Evolutionary conservation across 2,329 filamentous ascomycete species (phyloP).

Genomic region (Fusarium marasasianum): DNA sequence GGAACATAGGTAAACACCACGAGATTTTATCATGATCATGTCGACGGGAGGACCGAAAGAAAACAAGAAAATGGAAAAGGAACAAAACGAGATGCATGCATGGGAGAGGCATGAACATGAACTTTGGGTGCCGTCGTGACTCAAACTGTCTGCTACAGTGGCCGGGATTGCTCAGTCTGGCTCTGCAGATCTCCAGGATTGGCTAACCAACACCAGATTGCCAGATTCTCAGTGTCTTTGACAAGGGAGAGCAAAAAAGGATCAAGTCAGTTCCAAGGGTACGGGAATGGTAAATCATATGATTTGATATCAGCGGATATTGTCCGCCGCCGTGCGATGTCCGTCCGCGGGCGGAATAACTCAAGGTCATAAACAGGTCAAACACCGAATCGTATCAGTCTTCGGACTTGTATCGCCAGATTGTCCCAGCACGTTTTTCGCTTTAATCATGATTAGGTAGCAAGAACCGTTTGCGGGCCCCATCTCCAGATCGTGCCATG

Average conservation of each 20-base stretch:
- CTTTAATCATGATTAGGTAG: constrained; percentile 10
- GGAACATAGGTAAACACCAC: constrained; percentile 23
- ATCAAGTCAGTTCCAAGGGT: constrained; percentile 15
- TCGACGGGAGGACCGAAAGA: constrained; percentile 3
- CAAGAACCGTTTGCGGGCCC: constrained; percentile 21
- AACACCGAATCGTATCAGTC: constrained; percentile 16
- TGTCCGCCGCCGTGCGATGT: constrained; percentile 10
- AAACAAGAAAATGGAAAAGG: constrained; percentile 4
- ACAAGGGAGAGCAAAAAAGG: constrained; percentile 12
- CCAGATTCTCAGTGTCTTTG: constrained; percentile 17
- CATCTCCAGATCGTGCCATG: constrained; percentile 28
- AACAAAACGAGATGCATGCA: constrained; percentile 12
- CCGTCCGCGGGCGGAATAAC: not conserved
- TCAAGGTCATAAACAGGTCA: not conserved
- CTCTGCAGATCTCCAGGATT: constrained; percentile 33
- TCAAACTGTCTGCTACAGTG: constrained; percentile 3
- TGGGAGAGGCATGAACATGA: not conserved
- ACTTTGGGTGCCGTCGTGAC: constrained; percentile 3
- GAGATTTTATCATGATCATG: constrained; percentile 17
- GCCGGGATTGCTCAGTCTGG: constrained; percentile 26
- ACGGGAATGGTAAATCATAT: constrained; percentile 31
- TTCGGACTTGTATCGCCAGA: constrained; percentile 14
- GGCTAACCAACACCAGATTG: constrained; percentile 23
- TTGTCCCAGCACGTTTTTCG: not conserved
- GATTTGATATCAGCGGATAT: constrained; percentile 32